Evolutionary conservation across 352 stramenopile species (phyloP).

Genomic region (Ophiocytium majus): DNA sequence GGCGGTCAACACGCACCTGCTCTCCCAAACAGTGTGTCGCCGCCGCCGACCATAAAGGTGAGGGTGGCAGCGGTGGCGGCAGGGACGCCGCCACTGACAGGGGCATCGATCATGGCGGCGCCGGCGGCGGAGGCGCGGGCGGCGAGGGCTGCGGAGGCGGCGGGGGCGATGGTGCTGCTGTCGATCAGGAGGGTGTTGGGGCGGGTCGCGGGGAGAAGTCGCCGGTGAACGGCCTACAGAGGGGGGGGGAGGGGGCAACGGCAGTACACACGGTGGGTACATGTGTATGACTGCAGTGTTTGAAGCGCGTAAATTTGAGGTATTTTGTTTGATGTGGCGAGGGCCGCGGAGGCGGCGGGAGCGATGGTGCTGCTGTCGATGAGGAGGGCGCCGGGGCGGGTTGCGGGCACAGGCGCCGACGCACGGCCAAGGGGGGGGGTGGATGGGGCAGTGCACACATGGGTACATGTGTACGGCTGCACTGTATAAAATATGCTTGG

Average conservation of each 20-base stretch:
- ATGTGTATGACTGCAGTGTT: conserved; percentile 70
- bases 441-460: too few species aligned
- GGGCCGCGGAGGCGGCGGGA: conserved; percentile 79
- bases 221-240: too few species aligned
- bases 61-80: conserved; percentile 89
- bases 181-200: conserved; percentile 83
- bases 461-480: too few species aligned
- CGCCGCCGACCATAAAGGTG: too few species aligned
- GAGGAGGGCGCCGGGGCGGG: conserved; percentile 70
- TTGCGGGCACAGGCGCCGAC: conserved; percentile 54
- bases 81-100: conserved; percentile 90
- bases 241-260: too few species aligned
- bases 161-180: conserved; percentile 90
- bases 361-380: conserved; percentile 94
- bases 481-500: too few species aligned
- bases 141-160: conserved; percentile 78
- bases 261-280: too few species aligned
- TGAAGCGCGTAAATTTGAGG: too few species aligned
- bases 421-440: too few species aligned
- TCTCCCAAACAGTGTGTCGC: too few species aligned
- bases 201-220: conserved; percentile 43
- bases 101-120: conserved; percentile 82
- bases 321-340: too few species aligned
- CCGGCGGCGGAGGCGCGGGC: conserved; percentile 58
- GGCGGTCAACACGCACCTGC: too few species aligned